These are phyloP conservation scores for Didymella keratinophila DNA, from an alignment of 2,329 filamentous ascomycete genomes.

Conservation along the genomic window DNA sequence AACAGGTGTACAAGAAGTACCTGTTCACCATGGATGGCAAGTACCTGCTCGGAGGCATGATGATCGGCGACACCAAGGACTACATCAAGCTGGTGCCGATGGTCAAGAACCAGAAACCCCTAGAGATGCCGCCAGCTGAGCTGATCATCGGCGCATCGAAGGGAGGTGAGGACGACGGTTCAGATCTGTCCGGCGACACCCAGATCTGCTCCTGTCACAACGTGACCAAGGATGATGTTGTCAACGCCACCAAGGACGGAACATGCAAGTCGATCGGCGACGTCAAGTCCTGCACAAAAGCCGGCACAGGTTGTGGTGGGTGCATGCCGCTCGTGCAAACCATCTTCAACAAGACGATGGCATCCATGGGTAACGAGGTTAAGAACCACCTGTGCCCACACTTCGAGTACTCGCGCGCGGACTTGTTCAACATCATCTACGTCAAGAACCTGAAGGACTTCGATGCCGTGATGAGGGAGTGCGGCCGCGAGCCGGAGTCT, in stretches of 20 bases:
- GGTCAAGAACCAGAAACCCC: constrained; percentile 81
- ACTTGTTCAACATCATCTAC: constrained; percentile 89
- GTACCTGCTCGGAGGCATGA: constrained; percentile 93
- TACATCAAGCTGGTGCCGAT: constrained; percentile 89
- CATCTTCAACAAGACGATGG: constrained; percentile 91
- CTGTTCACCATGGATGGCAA: constrained; percentile 90
- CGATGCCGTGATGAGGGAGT: constrained; percentile 77
- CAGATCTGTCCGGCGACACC: constrained; percentile 82
- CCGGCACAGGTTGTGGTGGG: constrained; percentile 87
- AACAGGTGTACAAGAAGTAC: constrained; percentile 92
- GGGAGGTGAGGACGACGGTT: constrained; percentile 72
- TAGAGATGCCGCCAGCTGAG: constrained; percentile 80
- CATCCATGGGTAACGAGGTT: constrained; percentile 83
- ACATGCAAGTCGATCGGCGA: constrained; percentile 82
- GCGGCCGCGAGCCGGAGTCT: constrained; percentile 74
- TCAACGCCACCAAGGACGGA: constrained; percentile 75
- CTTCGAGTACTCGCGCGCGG: constrained; percentile 82
- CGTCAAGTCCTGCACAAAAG: constrained; percentile 89
- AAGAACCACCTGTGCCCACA: constrained; percentile 87
- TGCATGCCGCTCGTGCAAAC: constrained; percentile 88
- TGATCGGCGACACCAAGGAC: constrained; percentile 92
- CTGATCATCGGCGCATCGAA: constrained; percentile 82
- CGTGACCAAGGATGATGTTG: constrained; percentile 83
- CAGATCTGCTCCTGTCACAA: constrained; percentile 96
- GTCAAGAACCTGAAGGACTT: constrained; percentile 80